phyloP scores from a whole-genome alignment of 352 stramenopile genomes.

The Phytopythium helicoides region DNA sequence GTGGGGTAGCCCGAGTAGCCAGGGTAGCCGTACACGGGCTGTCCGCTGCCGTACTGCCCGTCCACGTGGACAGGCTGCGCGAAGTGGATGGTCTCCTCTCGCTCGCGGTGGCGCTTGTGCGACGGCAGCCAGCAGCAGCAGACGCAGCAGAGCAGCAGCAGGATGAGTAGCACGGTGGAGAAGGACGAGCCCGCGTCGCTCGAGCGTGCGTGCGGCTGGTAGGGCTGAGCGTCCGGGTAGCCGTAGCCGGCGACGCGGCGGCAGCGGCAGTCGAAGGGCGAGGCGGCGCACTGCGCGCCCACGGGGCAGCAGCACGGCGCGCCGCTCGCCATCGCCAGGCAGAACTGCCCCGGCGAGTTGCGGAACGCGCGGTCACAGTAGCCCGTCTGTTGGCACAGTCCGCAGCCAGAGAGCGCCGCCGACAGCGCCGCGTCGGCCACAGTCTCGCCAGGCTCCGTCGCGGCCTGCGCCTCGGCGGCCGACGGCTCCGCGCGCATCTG shows the following conservation, averaged over 20 bases:
- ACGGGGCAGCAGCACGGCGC: constrained; percentile 61
- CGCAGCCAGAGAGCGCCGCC: constrained; percentile 51
- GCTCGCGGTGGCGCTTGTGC: constrained; percentile 20
- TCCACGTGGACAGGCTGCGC: constrained; percentile 27
- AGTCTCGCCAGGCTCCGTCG: constrained; percentile 18
- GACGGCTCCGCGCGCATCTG: no score
- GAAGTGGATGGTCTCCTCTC: constrained; percentile 32
- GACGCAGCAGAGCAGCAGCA: constrained; percentile 47
- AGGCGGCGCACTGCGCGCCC: constrained; percentile 55
- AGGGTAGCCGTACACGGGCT: constrained; percentile 36
- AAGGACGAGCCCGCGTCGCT: constrained; percentile 23
- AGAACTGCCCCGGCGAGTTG: constrained; percentile 59
- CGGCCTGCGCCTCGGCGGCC: constrained; percentile 7
- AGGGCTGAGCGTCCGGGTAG: constrained; percentile 10
- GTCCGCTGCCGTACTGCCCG: constrained; percentile 41
- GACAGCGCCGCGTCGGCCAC: constrained; percentile 37
- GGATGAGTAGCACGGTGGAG: constrained; percentile 33
- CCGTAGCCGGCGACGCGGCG: constrained; percentile 17
- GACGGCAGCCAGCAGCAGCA: constrained; percentile 52
- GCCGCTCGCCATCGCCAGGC: constrained; percentile 45
- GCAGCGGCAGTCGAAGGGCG: constrained; percentile 61
- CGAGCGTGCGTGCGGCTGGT: constrained; percentile 28
- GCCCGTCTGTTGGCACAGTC: constrained; percentile 55
- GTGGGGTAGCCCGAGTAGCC: constrained; percentile 52
- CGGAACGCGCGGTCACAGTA: constrained; percentile 66